Evolutionary conservation across 2,329 filamentous ascomycete species (phyloP).

Genomic region (Ascochyta clinopodiicola): DNA sequence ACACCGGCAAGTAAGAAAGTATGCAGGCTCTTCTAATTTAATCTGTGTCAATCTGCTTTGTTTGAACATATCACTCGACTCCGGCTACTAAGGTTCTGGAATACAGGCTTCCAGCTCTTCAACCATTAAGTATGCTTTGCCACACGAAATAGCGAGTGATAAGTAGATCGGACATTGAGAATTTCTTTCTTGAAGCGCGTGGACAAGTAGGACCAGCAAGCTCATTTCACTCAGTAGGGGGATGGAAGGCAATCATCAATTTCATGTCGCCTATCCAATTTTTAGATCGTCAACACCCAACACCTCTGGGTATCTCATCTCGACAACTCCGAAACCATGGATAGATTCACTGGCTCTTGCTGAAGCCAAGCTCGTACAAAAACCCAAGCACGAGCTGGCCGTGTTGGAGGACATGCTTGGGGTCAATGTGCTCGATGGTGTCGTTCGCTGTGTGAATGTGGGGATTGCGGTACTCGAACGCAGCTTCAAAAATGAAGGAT

Average conservation of each 20-base stretch:
- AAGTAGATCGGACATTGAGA: too few relatives aligned
- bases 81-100: too few relatives aligned
- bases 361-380: conserved; percentile 71
- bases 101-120: too few relatives aligned
- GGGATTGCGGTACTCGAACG: conserved; percentile 67
- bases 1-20: too few relatives aligned
- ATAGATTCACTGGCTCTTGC: conserved; percentile 8
- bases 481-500: conserved; percentile 76
- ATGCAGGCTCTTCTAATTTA: too few relatives aligned
- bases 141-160: too few relatives aligned
- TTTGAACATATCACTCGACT: too few relatives aligned
- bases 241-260: not conserved
- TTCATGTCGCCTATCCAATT: not conserved
- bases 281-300: not conserved
- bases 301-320: not conserved
- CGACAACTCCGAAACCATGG: not conserved
- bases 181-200: too few relatives aligned
- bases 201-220: too few relatives aligned
- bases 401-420: conserved; percentile 90
- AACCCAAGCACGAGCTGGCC: conserved; percentile 81
- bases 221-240: too few relatives aligned
- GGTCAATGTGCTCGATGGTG: conserved; percentile 73
- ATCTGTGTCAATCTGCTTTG: too few relatives aligned
- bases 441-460: conserved; percentile 75
- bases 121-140: too few relatives aligned